phyloP scores from a whole-genome alignment of 495 filamentous ascomycete species.

The Beverwykella pulmonaria region DNA sequence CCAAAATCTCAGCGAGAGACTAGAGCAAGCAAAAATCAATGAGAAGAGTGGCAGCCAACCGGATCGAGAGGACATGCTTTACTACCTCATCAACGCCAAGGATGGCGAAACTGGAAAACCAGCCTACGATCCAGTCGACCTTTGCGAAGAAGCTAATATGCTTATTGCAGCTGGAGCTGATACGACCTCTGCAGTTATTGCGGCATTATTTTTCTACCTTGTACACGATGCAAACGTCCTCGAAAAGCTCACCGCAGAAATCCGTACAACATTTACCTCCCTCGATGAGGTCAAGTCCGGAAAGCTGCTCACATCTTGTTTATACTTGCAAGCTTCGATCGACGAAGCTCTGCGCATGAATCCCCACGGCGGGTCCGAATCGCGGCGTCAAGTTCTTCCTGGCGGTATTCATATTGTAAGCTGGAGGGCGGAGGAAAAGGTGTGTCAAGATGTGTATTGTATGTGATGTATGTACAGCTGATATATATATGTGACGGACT shows the following conservation, averaged over 20 bases:
- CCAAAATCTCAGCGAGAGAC: conserved; percentile 6
- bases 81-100: conserved; percentile 13
- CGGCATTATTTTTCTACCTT: conserved; percentile 19
- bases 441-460: too few species aligned
- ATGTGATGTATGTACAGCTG: too few species aligned
- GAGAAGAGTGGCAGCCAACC: conserved; percentile 4
- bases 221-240: neutral
- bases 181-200: conserved; percentile 20
- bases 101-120: conserved; percentile 17
- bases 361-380: neutral
- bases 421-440: too few species aligned
- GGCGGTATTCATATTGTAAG: conserved; percentile 6
- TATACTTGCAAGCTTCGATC: conserved; percentile 13
- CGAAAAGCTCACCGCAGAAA: conserved; percentile 11
- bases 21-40: conserved; percentile 1
- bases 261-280: conserved; percentile 12
- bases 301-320: conserved; percentile 3
- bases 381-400: conserved; percentile 9
- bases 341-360: conserved; percentile 26
- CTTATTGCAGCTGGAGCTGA: conserved; percentile 14
- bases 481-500: too few species aligned
- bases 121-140: conserved; percentile 8
- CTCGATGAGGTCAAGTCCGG: conserved; percentile 17
- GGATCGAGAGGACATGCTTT: conserved; percentile 14
- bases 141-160: conserved; percentile 16